phyloP scores from a whole-genome alignment of 345 rosid genomes.

The Moricandia moricandioides region DNA sequence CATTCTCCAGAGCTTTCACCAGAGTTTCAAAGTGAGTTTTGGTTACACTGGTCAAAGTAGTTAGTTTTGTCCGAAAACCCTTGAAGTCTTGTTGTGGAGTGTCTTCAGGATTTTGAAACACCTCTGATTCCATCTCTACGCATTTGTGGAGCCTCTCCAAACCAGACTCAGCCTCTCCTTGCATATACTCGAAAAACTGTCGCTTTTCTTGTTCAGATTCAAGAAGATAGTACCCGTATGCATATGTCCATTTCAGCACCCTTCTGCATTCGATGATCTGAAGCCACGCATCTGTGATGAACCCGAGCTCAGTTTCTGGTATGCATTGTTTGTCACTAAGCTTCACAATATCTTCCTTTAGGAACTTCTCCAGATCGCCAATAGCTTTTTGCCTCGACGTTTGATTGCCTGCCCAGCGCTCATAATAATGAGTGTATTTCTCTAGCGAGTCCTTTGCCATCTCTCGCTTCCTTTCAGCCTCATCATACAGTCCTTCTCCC shows the following conservation, averaged over 20 bases:
- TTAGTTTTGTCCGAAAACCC: background rate
- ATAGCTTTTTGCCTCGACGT: background rate
- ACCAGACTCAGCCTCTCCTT: conserved; percentile 18
- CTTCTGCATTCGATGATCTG: conserved; percentile 18
- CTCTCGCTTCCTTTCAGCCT: background rate
- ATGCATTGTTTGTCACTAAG: background rate
- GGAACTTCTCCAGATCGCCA: background rate
- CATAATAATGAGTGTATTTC: background rate
- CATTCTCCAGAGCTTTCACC: conserved; percentile 9
- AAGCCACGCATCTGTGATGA: conserved; percentile 14
- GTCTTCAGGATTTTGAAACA: background rate
- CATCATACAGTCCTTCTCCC: background rate
- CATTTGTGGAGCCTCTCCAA: conserved; percentile 22
- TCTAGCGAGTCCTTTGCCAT: background rate
- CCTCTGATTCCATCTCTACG: background rate
- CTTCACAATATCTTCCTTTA: background rate
- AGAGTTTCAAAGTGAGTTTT: background rate
- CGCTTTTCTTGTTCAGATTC: background rate
- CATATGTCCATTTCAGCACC: conserved; percentile 21
- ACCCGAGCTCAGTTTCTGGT: background rate
- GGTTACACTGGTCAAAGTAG: background rate
- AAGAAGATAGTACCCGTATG: background rate
- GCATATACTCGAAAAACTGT: conserved; percentile 8
- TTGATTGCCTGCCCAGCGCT: background rate
- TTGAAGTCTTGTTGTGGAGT: background rate